Base-by-base conservation (phyloP, 2,329 filamentous ascomycete genomes). In the Monosporascus sp. region DNA sequence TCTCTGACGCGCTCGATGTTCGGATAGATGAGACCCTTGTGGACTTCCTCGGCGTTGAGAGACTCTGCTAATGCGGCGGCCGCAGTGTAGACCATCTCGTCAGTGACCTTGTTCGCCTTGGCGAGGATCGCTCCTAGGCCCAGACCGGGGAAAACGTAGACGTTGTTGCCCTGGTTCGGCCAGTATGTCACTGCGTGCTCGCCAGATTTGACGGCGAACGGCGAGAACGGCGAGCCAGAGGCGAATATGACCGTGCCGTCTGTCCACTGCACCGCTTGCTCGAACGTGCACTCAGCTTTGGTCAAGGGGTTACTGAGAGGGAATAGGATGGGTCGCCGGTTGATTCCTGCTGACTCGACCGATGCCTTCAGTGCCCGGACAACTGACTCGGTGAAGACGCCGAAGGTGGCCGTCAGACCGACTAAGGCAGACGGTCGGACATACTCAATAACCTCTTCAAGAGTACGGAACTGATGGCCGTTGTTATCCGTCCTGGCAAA, bases 281-380 rank as follows among this genome's bases (percentile, higher is more conserved):
- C 92, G 66, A 95, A 97, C 17, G 91, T 96, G 77, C 94, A 97
- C 76, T 99, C 94, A 8, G 93, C 95, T 79, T 97, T 97, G 74
- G 88, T 92, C 50, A 92, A 86, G 49, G 94, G 94, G 77, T 99
- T 97, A 73, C 90, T 96, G 44, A 99, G 86, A 52, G 93, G 93
- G 84, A 99, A 97, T 65, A 97, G 87, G 67, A 96, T 93, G 57
- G 94, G 92, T 58, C 84, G 80, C 58, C 91, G 84, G 71, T 91
- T 91, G 61, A 84, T 68, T 49, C 83, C 83, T 49, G 81, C 79
- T 38, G 79, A 74, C 59, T 86, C 82, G 37, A 86, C 82, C 2
- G 81, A 84, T 5, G 76, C 76, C 74, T 86, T 85, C 57, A 86
- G 75, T n/a, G 81, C 81, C 57, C 86, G 83, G 56, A 99, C 79